Evolutionary conservation across 2,329 filamentous ascomycete genomes (phyloP), one percentile per base, ranked within the genome.

Genomic region (Aureobasidium sp.): DNA sequence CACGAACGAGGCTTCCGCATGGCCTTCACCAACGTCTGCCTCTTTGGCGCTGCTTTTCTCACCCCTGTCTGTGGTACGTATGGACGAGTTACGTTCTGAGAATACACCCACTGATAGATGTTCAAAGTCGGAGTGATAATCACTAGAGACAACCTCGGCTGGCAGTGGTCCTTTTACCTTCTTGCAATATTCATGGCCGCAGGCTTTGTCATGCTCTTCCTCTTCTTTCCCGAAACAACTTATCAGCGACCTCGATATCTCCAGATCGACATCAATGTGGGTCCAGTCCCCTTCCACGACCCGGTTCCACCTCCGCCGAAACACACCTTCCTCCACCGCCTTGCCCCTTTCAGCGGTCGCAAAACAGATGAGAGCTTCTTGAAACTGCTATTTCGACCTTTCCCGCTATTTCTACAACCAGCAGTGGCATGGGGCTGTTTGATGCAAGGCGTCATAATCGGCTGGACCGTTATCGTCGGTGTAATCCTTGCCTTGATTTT

Each of bases 381-480:
- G 67, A 82, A 82, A 65, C 78, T 88, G 30, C 74, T 86, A 10
- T 72, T 87, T 14, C 83, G 92, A 2, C 93, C 92, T 0, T 86
- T 97, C 58, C 90, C 90, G 0, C 81, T 97, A 1, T 87, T 96
- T 67, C 72, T 88, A 6, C 91, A 97, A 71, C 92, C 91, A 0
- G 90, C 89, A 9, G 90, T 97, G 67, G 74, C 95, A 42, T 96
- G 91, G 89, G 81, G 82, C 13, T 85, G 82, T 68, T 79, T 97
- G 3, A 90, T 92, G 59, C 92, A 96, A 79, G 92, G 92, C 16
- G 85, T 89, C 5, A 84, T 96, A 70, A 96, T 97, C 69, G 93
- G 92, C 66, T 97, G 93, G 92, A 96, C 92, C 1, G 90, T 97
- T 14, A 90, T 97, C 70, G 93, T 96, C 66, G 89, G 90, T 61